Evolutionary conservation across 163 green algal genomes (phyloP), one percentile per base, ranked within the genome.

Genomic region (Coccomyxa subellipsoidea): DNA sequence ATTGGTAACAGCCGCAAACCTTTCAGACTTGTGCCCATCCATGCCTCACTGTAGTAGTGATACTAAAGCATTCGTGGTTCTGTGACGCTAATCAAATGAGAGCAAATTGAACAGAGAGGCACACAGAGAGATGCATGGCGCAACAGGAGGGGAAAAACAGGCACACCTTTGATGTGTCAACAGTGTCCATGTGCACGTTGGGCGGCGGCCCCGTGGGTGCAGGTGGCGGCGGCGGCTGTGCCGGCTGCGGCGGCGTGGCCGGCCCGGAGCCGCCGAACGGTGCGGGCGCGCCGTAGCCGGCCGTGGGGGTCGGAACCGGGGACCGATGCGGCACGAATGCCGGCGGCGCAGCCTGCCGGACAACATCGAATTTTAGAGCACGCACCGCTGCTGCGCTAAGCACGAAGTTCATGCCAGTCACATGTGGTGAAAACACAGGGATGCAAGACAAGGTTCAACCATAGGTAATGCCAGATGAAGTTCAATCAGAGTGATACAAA

Each of bases 111-210:
- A 21, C 27, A 21, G 15, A n/a, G 66, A 3, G 4, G 66, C 47
- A 12, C 47, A n/a, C n/a, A n/a, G n/a, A n/a, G 12, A 66, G 12
- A 66, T 66, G 47, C 47, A 66, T 66, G 47, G 12, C 47, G 15
- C 9, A 77, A 8, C 35, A 53, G 25, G 37, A n/a, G 40, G 2
- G 23, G 2, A 39, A 77, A 29, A 69, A n/a, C n/a, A 59, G 3
- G 70, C 53, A n/a, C 76, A 85, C 86, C 70, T 92, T 88, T 77
- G 80, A 88, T 5, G 84, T 90, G 82, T 97, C 93, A 7, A 88
- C 92, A 53, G 80, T 96, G 15, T 81, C 75, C 34, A 99, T 87
- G 38, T 81, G 92, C 72, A 95, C 90, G 85, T 95, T 94, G 37
- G 93, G 76, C 8, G 95, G 95, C 25, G 94, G 94, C 0, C 92